Evolutionary conservation across 345 rosid genomes (phyloP).

Genomic region (Euphorbia lathyris): DNA sequence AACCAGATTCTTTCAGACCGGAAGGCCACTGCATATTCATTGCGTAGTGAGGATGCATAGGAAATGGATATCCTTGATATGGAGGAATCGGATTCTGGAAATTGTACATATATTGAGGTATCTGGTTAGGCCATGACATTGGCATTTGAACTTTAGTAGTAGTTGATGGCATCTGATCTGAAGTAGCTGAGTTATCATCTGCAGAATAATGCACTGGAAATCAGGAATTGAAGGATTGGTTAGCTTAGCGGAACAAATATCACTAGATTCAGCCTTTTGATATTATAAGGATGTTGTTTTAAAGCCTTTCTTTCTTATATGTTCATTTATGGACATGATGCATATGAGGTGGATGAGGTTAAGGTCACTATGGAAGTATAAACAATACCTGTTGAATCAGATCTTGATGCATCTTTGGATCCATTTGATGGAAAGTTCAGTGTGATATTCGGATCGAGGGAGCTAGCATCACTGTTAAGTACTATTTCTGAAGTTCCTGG

Average conservation of each 20-base stretch:
- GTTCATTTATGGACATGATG: background rate
- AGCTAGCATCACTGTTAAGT: conserved; percentile 49
- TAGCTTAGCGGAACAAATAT: conserved; percentile 2
- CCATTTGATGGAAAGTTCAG: conserved; percentile 27
- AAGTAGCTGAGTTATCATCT: conserved; percentile 43
- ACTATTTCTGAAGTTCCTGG: conserved; percentile 60
- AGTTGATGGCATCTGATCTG: conserved; percentile 33
- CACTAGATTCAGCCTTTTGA: background rate
- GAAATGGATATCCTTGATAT: conserved; percentile 71
- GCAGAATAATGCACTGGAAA: conserved; percentile 17
- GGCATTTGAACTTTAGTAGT: conserved; percentile 47
- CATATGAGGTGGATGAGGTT: background rate
- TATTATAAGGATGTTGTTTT: background rate
- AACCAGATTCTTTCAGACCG: conserved; percentile 23
- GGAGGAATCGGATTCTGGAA: conserved; percentile 51
- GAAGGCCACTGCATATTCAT: conserved; percentile 49
- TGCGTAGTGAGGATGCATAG: conserved; percentile 57
- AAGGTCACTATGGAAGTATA: conserved; percentile 5
- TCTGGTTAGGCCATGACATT: conserved; percentile 67
- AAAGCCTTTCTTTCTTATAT: no score
- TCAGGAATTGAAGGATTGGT: conserved; percentile 13
- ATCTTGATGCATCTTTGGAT: conserved; percentile 35
- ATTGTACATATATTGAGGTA: conserved; percentile 58
- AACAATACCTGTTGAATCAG: conserved; percentile 47
- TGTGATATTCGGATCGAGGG: conserved; percentile 26